Evolutionary conservation across 2,329 filamentous ascomycete genomes (phyloP).

Genomic region (Colletotrichum sp.): DNA sequence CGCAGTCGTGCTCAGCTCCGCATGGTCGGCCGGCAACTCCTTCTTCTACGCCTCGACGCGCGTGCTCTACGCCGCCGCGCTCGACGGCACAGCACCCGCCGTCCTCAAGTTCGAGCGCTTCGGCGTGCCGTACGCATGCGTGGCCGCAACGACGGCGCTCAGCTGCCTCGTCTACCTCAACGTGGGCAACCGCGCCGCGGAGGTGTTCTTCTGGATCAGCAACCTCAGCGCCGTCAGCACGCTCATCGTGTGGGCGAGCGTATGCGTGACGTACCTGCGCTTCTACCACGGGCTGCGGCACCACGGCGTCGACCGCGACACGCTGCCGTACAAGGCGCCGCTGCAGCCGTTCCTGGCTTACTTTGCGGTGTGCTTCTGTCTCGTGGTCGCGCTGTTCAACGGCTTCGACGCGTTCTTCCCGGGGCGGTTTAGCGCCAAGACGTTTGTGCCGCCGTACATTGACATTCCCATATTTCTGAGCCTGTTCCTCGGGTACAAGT

Average conservation of each 20-base stretch:
- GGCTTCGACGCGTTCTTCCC: conserved; percentile 77
- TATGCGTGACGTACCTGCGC: conserved; percentile 71
- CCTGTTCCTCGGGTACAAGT: conserved; percentile 71
- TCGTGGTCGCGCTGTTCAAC: conserved; percentile 72
- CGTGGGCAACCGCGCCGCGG: conserved; percentile 50
- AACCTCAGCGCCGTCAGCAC: conserved; percentile 71
- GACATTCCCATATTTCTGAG: conserved; percentile 72
- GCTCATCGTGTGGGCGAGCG: conserved; percentile 71
- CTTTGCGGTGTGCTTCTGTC: conserved; percentile 64
- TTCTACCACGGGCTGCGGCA: conserved; percentile 71
- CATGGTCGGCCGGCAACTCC: conserved; percentile 73
- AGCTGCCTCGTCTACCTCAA: conserved; percentile 69
- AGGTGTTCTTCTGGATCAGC: conserved; percentile 53
- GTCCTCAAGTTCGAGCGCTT: conserved; percentile 60
- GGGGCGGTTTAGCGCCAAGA: conserved; percentile 43
- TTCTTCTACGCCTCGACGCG: conserved; percentile 65
- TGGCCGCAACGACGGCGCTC: conserved; percentile 56
- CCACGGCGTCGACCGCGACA: conserved; percentile 69
- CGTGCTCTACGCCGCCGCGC: conserved; percentile 63
- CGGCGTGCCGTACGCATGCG: conserved; percentile 13
- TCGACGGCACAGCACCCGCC: conserved; percentile 62
- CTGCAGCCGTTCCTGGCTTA: conserved; percentile 74
- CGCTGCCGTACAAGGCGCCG: conserved; percentile 68
- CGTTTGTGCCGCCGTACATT: conserved; percentile 72
- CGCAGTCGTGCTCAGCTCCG: conserved; percentile 75